Percentiles rank a stretch among this genome's conserved stretches.
These are phyloP conservation scores for Hanseniaspora mollemarum DNA, from an alignment of 805 yeast species.

Conservation along the genomic window DNA sequence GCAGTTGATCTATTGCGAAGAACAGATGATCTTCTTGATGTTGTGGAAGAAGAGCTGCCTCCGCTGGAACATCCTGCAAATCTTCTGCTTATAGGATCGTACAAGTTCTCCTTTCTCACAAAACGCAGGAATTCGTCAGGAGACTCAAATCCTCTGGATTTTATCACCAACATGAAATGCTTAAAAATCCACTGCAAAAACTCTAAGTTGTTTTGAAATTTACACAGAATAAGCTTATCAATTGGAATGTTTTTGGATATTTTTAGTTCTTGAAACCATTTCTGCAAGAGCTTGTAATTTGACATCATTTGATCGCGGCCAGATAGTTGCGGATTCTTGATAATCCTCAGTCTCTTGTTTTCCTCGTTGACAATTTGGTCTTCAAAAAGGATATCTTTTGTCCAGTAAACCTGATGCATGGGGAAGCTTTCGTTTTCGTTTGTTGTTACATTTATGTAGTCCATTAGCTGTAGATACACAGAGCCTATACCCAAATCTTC, in stretches of 20 bases:
- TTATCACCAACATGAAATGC: constrained; percentile 30
- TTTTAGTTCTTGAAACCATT: constrained; percentile 58
- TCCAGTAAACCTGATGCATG: constrained; percentile 10
- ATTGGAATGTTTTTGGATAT: constrained; percentile 70
- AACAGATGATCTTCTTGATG: constrained; percentile 6
- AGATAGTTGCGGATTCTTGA: constrained; percentile 30
- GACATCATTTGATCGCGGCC: constrained; percentile 60
- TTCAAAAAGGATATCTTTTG: neutral
- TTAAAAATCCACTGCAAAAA: constrained; percentile 84
- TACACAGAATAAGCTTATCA: constrained; percentile 70
- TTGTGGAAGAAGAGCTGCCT: neutral
- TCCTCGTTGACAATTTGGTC: neutral
- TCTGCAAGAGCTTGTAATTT: constrained; percentile 79
- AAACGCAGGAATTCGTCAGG: neutral
- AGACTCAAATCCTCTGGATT: constrained; percentile 3
- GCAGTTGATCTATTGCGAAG: constrained; percentile 4
- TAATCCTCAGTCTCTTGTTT: constrained; percentile 1
- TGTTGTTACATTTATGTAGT: constrained; percentile 79
- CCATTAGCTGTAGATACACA: constrained; percentile 84
- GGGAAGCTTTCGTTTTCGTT: constrained; percentile 27
- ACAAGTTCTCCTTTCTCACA: constrained; percentile 47
- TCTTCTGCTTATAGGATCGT: constrained; percentile 58
- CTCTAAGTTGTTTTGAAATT: constrained; percentile 88
- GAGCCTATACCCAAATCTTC: constrained; percentile 97
- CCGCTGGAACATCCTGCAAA: constrained; percentile 20